Percentiles rank a stretch among this genome's conserved stretches.
Conservation (phyloP, 2,329 filamentous ascomycete species). For the Rachicladosporium sp. region DNA sequence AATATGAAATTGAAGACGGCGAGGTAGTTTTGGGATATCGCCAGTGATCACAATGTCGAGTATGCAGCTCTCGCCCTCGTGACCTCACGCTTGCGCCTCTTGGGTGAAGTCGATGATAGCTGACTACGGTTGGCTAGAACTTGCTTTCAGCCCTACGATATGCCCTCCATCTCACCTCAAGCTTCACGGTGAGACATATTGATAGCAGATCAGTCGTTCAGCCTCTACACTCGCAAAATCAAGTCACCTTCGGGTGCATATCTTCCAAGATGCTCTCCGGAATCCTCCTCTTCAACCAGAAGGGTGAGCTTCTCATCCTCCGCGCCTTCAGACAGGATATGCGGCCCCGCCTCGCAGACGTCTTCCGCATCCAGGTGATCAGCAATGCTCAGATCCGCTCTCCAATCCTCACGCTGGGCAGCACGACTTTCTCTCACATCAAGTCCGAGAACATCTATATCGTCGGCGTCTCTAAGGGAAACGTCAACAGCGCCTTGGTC, state of each 20-base stretch:
- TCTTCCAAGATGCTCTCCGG: slow-evolving; percentile 75
- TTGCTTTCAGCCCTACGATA: too few species aligned
- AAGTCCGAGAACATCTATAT: slow-evolving; percentile 99
- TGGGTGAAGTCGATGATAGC: too few species aligned
- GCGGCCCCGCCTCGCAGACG: slow-evolving; percentile 89
- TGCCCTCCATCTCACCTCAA: too few species aligned
- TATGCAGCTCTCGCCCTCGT: too few species aligned
- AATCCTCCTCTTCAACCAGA: slow-evolving; percentile 97
- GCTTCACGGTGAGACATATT: too few species aligned
- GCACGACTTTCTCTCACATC: slow-evolving; percentile 98
- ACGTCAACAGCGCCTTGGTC: slow-evolving; percentile 93
- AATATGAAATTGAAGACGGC: too few species aligned
- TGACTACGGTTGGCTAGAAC: too few species aligned
- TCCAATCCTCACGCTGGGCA: slow-evolving; percentile 90
- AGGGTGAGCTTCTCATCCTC: slow-evolving; percentile 99
- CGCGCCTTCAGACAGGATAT: slow-evolving; percentile 98
- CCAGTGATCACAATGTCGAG: too few species aligned
- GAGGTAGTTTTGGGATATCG: too few species aligned
- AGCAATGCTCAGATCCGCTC: slow-evolving; percentile 96
- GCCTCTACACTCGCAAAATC: background rate
- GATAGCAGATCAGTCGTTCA: too few species aligned
- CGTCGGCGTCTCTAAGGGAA: slow-evolving; percentile 95
- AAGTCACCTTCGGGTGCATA: slow-evolving; percentile 6
- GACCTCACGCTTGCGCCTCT: too few species aligned
- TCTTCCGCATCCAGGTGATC: slow-evolving; percentile 98